Percentiles rank a stretch among this genome's conserved stretches.
phyloP scores from a whole-genome alignment of 2,329 filamentous ascomycete species.

The Magnaporthales sp. region DNA sequence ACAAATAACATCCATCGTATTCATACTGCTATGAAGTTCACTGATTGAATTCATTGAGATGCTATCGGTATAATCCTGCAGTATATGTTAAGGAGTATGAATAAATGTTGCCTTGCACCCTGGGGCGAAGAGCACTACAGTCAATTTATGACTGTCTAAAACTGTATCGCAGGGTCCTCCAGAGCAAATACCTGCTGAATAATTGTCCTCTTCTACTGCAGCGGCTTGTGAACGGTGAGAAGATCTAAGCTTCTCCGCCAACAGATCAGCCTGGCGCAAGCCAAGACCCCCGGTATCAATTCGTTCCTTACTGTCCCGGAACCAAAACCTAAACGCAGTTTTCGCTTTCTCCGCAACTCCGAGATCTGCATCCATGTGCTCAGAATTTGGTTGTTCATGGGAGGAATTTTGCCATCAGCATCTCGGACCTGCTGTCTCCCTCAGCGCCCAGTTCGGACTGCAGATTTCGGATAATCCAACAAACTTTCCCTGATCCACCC shows the following conservation, averaged over 20 bases:
- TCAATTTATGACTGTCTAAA: background rate
- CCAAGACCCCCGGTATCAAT: background rate
- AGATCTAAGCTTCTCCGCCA: background rate
- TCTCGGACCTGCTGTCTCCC: background rate
- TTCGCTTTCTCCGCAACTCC: background rate
- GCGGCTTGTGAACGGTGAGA: background rate
- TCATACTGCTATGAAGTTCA: too few relatives aligned
- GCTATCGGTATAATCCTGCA: background rate
- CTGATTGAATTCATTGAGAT: too few relatives aligned
- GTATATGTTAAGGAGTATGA: background rate
- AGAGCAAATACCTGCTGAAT: background rate
- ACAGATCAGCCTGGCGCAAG: background rate
- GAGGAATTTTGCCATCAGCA: background rate
- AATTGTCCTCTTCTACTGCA: background rate
- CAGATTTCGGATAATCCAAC: background rate
- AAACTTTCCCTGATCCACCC: conserved; percentile 6
- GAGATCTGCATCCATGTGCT: background rate
- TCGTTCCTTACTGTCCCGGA: background rate
- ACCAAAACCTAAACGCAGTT: background rate
- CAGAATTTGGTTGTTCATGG: background rate
- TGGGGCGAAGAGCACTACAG: background rate
- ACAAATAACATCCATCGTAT: too few relatives aligned
- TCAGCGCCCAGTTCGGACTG: background rate
- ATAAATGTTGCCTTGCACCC: background rate
- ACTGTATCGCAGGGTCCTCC: background rate